Percentiles rank a stretch among this genome's conserved stretches.
phyloP scores from a whole-genome alignment of 78 protist genomes.

The Abeoforma whisleri region DNA sequence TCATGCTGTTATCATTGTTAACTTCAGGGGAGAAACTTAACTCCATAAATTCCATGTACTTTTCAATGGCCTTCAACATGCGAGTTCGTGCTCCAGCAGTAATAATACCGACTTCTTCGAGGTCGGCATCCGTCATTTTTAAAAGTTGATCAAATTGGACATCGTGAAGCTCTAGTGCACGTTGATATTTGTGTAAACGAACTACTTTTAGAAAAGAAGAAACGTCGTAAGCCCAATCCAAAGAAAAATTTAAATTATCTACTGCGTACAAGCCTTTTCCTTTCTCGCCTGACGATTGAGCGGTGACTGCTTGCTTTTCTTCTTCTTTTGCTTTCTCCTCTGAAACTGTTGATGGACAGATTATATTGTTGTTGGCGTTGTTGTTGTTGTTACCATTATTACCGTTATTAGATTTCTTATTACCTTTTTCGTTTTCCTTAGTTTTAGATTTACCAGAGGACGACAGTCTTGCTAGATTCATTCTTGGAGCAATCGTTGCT shows the following conservation, averaged over 20 bases:
- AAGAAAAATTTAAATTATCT: background rate
- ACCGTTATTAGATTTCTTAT: too few species aligned
- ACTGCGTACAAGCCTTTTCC: background rate
- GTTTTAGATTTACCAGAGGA: too few species aligned
- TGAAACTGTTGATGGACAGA: too few species aligned
- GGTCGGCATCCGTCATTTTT: background rate
- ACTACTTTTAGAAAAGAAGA: background rate
- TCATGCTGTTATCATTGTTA: too few species aligned
- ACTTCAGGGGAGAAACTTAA: background rate
- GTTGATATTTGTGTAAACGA: constrained; percentile 10
- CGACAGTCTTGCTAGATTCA: too few species aligned
- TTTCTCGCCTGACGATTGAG: background rate
- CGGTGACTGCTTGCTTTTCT: too few species aligned
- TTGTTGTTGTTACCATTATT: too few species aligned
- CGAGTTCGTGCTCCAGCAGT: constrained; percentile 2
- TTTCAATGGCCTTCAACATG: background rate
- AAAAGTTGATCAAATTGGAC: constrained; percentile 1
- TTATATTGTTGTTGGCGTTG: too few species aligned
- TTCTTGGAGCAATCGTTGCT: too few species aligned
- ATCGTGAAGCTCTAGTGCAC: background rate
- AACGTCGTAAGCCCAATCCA: constrained; percentile 10
- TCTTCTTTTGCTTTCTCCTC: too few species aligned
- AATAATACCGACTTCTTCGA: background rate
- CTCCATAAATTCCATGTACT: background rate
- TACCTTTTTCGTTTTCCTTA: too few species aligned